Percentiles rank a stretch among this genome's conserved stretches.
phyloP scores from a whole-genome alignment of 1,284 basidiomycete species.

The Calocybe gambosa region DNA sequence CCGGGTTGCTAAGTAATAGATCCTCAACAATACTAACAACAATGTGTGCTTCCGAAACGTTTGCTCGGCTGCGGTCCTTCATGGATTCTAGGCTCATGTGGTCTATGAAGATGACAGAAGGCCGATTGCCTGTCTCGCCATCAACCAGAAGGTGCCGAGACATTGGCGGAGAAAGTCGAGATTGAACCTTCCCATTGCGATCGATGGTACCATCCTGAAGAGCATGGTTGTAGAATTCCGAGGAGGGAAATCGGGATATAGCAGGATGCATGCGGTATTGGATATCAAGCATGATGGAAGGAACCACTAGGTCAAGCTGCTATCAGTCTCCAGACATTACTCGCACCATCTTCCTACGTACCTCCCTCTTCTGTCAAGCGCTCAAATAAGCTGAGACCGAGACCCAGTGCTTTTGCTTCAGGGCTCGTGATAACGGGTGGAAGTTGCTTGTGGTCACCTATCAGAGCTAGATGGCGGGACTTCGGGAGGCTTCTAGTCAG shows the following conservation, averaged over 20 bases:
- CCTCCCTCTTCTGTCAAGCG: conserved; percentile 75
- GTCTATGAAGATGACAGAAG: conserved; percentile 73
- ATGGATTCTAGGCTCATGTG: conserved; percentile 64
- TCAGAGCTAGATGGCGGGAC: conserved; percentile 81
- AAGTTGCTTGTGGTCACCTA: conserved; percentile 96
- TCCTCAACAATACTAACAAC: conserved; percentile 79
- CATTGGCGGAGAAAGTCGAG: conserved; percentile 51
- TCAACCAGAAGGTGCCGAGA: conserved; percentile 43
- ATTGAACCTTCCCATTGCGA: conserved; percentile 43
- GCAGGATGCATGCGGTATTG: conserved; percentile 95
- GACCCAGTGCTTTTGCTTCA: conserved; percentile 64
- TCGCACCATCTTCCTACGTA: conserved; percentile 30
- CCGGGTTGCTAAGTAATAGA: conserved; percentile 66
- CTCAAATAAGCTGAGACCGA: conserved; percentile 84
- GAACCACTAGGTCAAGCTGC: conserved; percentile 45
- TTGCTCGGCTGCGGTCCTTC: conserved; percentile 66
- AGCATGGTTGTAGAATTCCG: conserved; percentile 73
- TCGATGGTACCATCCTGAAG: conserved; percentile 73
- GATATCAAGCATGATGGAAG: conserved; percentile 83
- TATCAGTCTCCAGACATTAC: conserved; percentile 4
- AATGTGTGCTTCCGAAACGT: conserved; percentile 69
- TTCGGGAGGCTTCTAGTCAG: conserved; percentile 24
- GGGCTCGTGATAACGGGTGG: conserved; percentile 81
- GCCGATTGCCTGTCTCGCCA: conserved; percentile 25
- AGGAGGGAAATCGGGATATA: conserved; percentile 81